Evolutionary conservation across 371 early-diverging fungal species (phyloP).

Genomic region (Circinella umbellata): DNA sequence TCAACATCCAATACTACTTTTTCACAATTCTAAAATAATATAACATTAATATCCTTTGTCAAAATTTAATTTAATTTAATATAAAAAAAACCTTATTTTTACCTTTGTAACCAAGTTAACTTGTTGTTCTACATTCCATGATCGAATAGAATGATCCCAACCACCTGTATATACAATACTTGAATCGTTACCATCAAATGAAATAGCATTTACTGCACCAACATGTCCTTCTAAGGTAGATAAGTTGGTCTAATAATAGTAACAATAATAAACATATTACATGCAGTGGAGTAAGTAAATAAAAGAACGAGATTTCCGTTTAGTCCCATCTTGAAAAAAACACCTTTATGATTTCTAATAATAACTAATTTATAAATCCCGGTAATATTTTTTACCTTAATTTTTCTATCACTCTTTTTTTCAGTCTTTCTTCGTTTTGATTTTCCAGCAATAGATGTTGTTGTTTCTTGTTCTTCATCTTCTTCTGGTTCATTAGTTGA

Average conservation of each 20-base stretch:
- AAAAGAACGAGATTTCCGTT: neutral
- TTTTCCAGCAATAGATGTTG: constrained; percentile 39
- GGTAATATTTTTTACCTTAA: constrained; percentile 38
- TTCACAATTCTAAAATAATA: constrained; percentile 76
- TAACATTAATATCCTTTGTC: neutral
- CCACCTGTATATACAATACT: constrained; percentile 83
- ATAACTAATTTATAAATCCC: no score
- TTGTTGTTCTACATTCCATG: constrained; percentile 86
- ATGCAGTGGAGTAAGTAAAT: no score
- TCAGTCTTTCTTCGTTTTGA: constrained; percentile 57
- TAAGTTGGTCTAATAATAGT: constrained; percentile 39
- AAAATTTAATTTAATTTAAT: constrained; percentile 38
- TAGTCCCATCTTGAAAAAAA: neutral
- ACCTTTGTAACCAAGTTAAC: constrained; percentile 80
- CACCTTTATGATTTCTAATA: neutral
- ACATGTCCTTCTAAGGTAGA: constrained; percentile 76
- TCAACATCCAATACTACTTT: constrained; percentile 79
- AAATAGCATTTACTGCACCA: constrained; percentile 80
- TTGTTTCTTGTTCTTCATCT: constrained; percentile 55
- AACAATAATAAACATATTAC: no score
- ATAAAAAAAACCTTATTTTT: constrained; percentile 55
- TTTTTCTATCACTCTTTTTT: constrained; percentile 45
- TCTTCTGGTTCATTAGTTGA: constrained; percentile 59
- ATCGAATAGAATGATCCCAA: constrained; percentile 91
- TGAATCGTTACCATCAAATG: constrained; percentile 57